These are phyloP conservation scores for Sordariomycetes sp. DNA, from an alignment of 2,329 filamentous ascomycete genomes.

Conservation along the genomic window DNA sequence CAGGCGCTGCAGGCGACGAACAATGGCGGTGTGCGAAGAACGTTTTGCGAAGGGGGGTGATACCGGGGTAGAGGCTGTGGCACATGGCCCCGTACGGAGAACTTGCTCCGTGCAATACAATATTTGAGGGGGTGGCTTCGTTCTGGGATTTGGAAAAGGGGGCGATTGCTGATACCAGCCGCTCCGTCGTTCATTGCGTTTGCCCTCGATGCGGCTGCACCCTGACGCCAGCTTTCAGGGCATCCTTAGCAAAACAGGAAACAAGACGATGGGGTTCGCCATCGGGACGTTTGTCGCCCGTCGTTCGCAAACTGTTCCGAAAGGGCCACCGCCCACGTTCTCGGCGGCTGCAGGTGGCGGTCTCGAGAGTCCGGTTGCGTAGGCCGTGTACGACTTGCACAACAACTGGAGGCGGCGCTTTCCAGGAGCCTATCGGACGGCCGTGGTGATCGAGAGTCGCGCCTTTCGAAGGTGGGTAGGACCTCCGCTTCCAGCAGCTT, in stretches of 20 bases:
- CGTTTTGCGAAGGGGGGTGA: neutral
- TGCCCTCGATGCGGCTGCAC: too few species aligned
- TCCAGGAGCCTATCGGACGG: neutral
- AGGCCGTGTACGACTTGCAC: neutral
- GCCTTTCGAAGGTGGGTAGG: neutral
- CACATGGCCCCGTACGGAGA: neutral
- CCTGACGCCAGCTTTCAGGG: too few species aligned
- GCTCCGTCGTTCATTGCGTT: too few species aligned
- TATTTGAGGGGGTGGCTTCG: too few species aligned
- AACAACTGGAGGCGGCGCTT: neutral
- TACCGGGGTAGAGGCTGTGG: neutral
- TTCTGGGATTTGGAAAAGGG: too few species aligned
- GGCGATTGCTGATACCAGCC: too few species aligned
- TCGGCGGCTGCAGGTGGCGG: neutral
- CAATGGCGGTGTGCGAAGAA: neutral
- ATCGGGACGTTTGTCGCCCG: too few species aligned
- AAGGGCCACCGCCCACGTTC: neutral
- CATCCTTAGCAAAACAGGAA: too few species aligned
- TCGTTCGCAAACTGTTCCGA: too few species aligned
- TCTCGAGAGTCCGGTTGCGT: neutral
- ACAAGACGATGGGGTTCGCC: too few species aligned
- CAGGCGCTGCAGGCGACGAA: neutral
- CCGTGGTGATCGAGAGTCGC: neutral
- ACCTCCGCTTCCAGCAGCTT: too few species aligned
- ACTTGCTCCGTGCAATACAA: neutral